A percentile compares a stretch with the other conserved stretches of the same genome.
Evolutionary conservation across 164 flowering plant species (phyloP).

Genomic region (Liriodendron chinense): DNA sequence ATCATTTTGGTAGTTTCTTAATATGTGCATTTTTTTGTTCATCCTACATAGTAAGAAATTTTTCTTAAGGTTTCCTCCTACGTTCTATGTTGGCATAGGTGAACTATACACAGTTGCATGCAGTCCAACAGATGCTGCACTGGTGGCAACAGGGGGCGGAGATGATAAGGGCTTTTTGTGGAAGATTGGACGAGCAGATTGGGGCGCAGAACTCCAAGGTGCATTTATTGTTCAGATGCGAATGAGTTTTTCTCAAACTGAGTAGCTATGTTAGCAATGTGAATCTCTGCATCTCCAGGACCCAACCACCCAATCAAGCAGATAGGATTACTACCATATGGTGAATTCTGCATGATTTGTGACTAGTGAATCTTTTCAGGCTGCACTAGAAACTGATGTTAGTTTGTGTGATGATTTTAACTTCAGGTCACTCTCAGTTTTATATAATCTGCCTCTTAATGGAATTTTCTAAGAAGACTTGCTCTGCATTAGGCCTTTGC

Average conservation of each 20-base stretch:
- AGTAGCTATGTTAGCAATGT: not conserved
- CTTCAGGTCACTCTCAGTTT: no score
- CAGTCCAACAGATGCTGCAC: constrained; percentile 68
- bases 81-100: constrained; percentile 34
- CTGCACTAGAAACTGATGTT: no score
- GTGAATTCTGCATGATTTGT: not conserved
- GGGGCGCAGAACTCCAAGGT: constrained; percentile 76
- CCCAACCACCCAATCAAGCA: not conserved
- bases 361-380: not conserved
- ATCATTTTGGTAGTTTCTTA: not conserved
- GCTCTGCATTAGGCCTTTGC: no score
- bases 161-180: constrained; percentile 93
- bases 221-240: not conserved
- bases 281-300: not conserved
- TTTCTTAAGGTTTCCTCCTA: not conserved
- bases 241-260: not conserved
- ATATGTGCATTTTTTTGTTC: not conserved
- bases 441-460: no score
- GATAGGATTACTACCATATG: not conserved
- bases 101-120: constrained; percentile 82
- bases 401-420: no score
- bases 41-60: not conserved
- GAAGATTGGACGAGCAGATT: constrained; percentile 77
- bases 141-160: constrained; percentile 94
- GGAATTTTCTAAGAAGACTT: no score